Conservation (phyloP, 1,139 yeast genomes). For the Yamadazyma triangularis region DNA sequence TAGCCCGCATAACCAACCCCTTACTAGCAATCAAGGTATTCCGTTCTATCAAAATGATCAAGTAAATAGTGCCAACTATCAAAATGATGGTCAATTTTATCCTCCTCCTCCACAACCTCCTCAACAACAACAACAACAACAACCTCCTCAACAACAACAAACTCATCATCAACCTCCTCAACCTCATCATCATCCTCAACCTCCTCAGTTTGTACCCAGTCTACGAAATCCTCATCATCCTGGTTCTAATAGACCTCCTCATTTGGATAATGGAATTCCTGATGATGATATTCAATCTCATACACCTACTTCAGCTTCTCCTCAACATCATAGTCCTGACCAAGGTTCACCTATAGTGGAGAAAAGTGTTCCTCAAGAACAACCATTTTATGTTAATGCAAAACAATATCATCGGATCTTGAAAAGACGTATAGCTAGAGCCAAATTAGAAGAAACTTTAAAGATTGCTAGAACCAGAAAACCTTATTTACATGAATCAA, state of each 20-base stretch:
- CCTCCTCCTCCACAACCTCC: constrained; percentile 1
- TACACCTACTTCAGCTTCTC: background rate
- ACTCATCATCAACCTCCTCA: constrained; percentile 1
- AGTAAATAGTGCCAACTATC: constrained; percentile 2
- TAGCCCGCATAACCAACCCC: background rate
- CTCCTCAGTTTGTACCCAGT: constrained; percentile 1
- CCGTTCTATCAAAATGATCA: background rate
- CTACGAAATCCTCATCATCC: too few relatives aligned
- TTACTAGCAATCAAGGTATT: constrained; percentile 1
- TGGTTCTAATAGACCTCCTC: background rate
- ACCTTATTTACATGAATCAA: constrained; percentile 93
- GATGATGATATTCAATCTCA: background rate
- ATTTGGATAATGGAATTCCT: background rate
- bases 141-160: constrained; percentile 1
- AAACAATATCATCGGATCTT: constrained; percentile 94
- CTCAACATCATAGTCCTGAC: constrained; percentile 7
- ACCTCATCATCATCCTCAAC: constrained; percentile 1
- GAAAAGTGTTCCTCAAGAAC: constrained; percentile 43
- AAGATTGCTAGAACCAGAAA: constrained; percentile 86
- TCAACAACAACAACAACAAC: background rate
- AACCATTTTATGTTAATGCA: constrained; percentile 96
- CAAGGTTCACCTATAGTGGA: constrained; percentile 10
- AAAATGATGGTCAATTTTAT: constrained; percentile 2
- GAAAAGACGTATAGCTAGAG: constrained; percentile 90
- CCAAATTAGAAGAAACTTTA: constrained; percentile 83